Percentiles rank a stretch among this genome's conserved stretches.
These are phyloP conservation scores for Rhynchospora breviuscula DNA, from an alignment of 176 grass and related monocot species.

Conservation along the genomic window DNA sequence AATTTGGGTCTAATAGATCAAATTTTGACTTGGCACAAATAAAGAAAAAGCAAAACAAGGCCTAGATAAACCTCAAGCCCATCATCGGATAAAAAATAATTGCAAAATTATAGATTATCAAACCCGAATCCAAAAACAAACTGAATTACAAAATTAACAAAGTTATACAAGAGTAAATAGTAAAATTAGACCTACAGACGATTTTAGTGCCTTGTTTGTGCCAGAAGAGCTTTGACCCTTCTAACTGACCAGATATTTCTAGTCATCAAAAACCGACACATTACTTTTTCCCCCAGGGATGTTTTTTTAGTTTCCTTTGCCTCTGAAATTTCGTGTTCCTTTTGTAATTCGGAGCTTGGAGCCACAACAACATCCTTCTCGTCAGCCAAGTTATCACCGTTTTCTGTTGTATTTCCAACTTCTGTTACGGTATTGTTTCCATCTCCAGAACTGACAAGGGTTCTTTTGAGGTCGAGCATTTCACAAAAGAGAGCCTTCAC, in stretches of 20 bases:
- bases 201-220: constrained; percentile 3
- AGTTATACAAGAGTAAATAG: neutral
- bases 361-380: neutral
- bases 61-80: neutral
- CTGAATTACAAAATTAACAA: neutral
- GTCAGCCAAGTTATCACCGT: neutral
- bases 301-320: neutral
- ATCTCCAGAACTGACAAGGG: neutral
- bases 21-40: neutral
- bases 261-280: neutral
- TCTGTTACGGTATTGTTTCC: neutral
- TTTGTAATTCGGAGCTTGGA: neutral
- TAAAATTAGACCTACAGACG: neutral
- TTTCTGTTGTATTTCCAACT: neutral
- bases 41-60: neutral
- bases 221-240: neutral
- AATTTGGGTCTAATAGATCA: neutral
- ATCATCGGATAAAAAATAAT: neutral
- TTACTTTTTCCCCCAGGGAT: neutral
- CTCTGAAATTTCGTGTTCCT: neutral
- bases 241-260: neutral
- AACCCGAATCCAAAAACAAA: neutral
- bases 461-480: constrained; percentile 62
- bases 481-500: constrained; percentile 95
- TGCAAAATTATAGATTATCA: neutral